Evolutionary conservation across 2,329 filamentous ascomycete species (phyloP), one percentile per base, ranked within the genome.

Genomic region (Fusarium brachygibbosum): DNA sequence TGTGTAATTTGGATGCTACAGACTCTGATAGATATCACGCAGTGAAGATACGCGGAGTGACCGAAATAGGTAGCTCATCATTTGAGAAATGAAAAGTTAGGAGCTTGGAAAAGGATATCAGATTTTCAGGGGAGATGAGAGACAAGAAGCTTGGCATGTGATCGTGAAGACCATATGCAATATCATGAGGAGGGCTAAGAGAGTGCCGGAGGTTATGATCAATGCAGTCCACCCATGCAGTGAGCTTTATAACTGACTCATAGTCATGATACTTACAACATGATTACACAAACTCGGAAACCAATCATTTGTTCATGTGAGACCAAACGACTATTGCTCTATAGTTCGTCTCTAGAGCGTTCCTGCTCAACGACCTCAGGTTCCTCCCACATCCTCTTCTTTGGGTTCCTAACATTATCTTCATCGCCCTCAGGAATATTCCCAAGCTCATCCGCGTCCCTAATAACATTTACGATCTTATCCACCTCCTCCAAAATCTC

Each of bases 401-500:
- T 78, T 1, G 75, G 69, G 49, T 78, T 77, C 29, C 57, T 58
- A 3, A 58, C 49, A 32, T 54, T 65, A 10, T 72, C 57, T 13
- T 49, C 55, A 14, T 52, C 59, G 3, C 58, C 64, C 19, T 56
- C 70, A 7, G 71, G 71, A 28, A 74, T 63, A 21, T 68, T 70
- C 0, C 66, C 76, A 23, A 74, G 58, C 53, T 75, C 73, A 42
- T 76, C 75, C 13, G 74, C 68, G 42, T 77, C 74, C 13, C 84
- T 76, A 5, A 82, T 82, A 21, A 79, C 78, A 31, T 85, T 83
- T 46, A 89, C 82, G 44, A 88, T 84, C 73, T 82, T 84, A 35
- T 83, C 85, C 21, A 93, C 81, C 65, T 87, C 77, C 35, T 88
- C 86, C 10, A 85, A 75, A 71, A 88, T 74, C 10, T 83, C 82